Evolutionary conservation across 2,329 filamentous ascomycete genomes (phyloP), one percentile per base, ranked within the genome.

Genomic region (Arthrobotrys conoides): DNA sequence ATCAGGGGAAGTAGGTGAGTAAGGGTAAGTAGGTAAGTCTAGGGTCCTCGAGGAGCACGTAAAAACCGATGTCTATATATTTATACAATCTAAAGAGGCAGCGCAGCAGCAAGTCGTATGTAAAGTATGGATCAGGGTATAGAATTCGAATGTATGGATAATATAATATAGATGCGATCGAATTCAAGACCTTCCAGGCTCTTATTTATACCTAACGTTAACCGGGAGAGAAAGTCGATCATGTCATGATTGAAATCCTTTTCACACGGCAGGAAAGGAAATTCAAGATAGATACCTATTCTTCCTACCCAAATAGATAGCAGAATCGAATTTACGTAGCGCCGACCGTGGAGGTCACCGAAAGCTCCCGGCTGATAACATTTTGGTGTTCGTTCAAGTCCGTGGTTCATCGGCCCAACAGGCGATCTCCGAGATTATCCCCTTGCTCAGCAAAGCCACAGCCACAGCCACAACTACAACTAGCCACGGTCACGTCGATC

Each of bases 341-440:
- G 27, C 27, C 18, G 44, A n/a, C 44, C 18, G 44, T 61, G 72
- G 72, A 76, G 51, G 20, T 76, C 41, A 66, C 73, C 73, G 72
- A 66, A 44, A 44, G 27, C 30, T 61, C 61, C 55, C 64, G 73
- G 38, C 49, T 44, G 55, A 59, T 46, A 61, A 27, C 38, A 18
- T 57, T 36, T 20, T 33, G 51, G 18, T 44, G 24, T 53, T 69
- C 71, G 61, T 66, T 20, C 63, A 67, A 59, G 53, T 70, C 55
- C 67, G 67, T 70, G 67, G 51, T 24, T 71, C 73, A 68, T 69
- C 73, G 73, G 73, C 46, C 12, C 44, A 49, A 68, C 66, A 77
- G 73, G 73, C 73, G 73, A 77, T 48, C 67, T 55, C 73, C 73
- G 73, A 77, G 30, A 20, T 18, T 20, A 2, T n/a, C 8, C 8